Evolutionary conservation across 164 flowering plant genomes (phyloP).

Genomic region (Protea cynaroides): DNA sequence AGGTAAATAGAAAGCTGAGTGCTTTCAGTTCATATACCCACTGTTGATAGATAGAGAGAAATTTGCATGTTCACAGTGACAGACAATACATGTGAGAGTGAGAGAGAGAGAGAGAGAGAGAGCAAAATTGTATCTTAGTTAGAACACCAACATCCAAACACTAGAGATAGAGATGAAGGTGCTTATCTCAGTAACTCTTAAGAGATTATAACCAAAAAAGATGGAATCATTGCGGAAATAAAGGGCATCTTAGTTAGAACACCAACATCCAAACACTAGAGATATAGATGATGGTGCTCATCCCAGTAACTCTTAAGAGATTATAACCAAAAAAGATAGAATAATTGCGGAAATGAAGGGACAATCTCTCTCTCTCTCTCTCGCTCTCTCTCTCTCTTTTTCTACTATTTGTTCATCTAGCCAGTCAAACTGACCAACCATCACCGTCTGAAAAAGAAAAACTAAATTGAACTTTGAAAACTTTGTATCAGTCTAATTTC

Average conservation of each 20-base stretch:
- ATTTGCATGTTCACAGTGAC: slow-evolving; percentile 10
- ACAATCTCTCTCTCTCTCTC: slow-evolving; percentile 3
- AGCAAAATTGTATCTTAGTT: slow-evolving; percentile 12
- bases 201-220: slow-evolving; percentile 13
- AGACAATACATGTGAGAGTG: slow-evolving; percentile 11
- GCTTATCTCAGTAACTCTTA: slow-evolving; percentile 21
- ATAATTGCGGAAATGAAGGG: slow-evolving; percentile 13
- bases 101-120: slow-evolving; percentile 1
- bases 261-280: slow-evolving; percentile 21
- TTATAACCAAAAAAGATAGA: slow-evolving; percentile 14
- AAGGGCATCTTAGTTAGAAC: slow-evolving; percentile 17
- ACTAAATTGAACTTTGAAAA: slow-evolving; percentile 6
- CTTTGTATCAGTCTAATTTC: slow-evolving; percentile 6
- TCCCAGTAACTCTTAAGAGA: slow-evolving; percentile 15
- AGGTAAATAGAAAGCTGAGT: background rate
- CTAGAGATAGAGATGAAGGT: slow-evolving; percentile 10
- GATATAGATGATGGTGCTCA: slow-evolving; percentile 18
- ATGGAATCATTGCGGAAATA: slow-evolving; percentile 16
- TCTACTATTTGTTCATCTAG: background rate
- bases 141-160: slow-evolving; percentile 23
- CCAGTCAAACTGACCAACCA: slow-evolving; percentile 38
- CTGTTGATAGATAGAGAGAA: slow-evolving; percentile 1
- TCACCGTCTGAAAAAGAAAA: slow-evolving; percentile 5
- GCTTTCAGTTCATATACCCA: slow-evolving; percentile 1
- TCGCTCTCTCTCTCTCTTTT: background rate